Base-by-base conservation (phyloP, 108 stramenopile species). In the Licmophora abbreviata region DNA sequence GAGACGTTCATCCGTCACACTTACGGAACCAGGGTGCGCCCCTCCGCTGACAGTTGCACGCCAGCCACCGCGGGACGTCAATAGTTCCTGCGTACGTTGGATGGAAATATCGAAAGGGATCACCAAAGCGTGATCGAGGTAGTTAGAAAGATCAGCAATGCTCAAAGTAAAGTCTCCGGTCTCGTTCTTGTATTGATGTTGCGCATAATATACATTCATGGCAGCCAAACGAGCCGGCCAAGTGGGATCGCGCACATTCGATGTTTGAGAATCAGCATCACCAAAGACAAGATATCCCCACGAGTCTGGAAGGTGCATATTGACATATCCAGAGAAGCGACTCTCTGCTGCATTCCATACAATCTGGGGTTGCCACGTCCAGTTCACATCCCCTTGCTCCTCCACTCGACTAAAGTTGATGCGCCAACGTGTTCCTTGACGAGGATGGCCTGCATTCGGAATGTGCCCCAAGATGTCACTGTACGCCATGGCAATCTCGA, bases 151-250 rank as follows among this genome's bases (percentile, higher is more conserved):
- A 26, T 54, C 17, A 1, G 21, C 36, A 23, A 38, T 18, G 23
- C 12, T 23, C 36, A 1, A 15, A 5, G 52, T 26, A 54, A 40
- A 52, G 2, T 9, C 22, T 12, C 36, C 52, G 17, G 17, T 40
- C 24, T 21, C 11, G 29, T 20, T 9, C 1, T 38, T 21, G 40
- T 58, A 81, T 2, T 32, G 51, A 34, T 66, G 62, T 57, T 81
- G 73, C n/a, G 89, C 83, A 51, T 86, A 86, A 44, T 87, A 92
- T 8, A 92, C 34, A 47, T 82, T 73, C 85, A 92, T 92, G 10
- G 85, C 85, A 4, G 85, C 83, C 42, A 86, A 59, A 24, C 81
- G 54, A 22, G 48, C 51, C 14, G 81, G 79, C 89, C 89, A 92
- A 26, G 54, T 29, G 1, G 73, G 64, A 52, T 69, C 63, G 36